Percentiles rank a stretch among this genome's conserved stretches.
Evolutionary conservation across 148 eudicot genomes (phyloP).

Genomic region (Cornus kousa): DNA sequence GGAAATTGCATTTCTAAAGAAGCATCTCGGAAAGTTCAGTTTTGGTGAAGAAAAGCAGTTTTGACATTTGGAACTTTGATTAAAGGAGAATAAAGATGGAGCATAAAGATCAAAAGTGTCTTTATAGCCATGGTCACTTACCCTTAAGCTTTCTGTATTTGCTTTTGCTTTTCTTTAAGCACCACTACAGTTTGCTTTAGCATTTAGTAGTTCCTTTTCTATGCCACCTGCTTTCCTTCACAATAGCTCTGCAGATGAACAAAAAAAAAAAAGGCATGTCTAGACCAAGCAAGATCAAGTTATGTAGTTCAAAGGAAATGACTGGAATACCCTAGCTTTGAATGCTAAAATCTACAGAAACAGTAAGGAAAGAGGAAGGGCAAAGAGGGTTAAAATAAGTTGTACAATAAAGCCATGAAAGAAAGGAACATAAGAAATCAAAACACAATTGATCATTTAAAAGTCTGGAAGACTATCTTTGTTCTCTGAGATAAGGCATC

Average conservation of each 20-base stretch:
- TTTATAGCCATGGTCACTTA: slow-evolving; percentile 2
- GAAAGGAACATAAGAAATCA: slow-evolving; percentile 6
- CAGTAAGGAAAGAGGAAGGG: no score
- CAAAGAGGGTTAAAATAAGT: no score
- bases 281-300: no score
- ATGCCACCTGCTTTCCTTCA: no score
- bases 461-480: slow-evolving; percentile 1
- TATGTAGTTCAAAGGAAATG: neutral
- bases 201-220: neutral
- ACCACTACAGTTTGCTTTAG: slow-evolving; percentile 9
- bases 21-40: neutral
- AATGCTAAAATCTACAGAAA: neutral
- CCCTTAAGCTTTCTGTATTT: neutral
- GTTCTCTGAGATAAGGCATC: slow-evolving; percentile 9
- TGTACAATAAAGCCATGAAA: neutral
- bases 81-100: slow-evolving; percentile 2
- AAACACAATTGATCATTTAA: neutral
- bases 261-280: neutral
- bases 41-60: slow-evolving; percentile 4
- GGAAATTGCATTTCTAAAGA: neutral
- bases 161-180: slow-evolving; percentile 18
- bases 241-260: neutral
- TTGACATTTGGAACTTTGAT: neutral
- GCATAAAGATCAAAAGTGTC: slow-evolving; percentile 16
- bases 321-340: slow-evolving; percentile 4